Percentiles rank a stretch among this genome's conserved stretches.
These are phyloP conservation scores for Ustilago cynodontis DNA, from an alignment of 1,284 basidiomycete species.

Conservation along the genomic window DNA sequence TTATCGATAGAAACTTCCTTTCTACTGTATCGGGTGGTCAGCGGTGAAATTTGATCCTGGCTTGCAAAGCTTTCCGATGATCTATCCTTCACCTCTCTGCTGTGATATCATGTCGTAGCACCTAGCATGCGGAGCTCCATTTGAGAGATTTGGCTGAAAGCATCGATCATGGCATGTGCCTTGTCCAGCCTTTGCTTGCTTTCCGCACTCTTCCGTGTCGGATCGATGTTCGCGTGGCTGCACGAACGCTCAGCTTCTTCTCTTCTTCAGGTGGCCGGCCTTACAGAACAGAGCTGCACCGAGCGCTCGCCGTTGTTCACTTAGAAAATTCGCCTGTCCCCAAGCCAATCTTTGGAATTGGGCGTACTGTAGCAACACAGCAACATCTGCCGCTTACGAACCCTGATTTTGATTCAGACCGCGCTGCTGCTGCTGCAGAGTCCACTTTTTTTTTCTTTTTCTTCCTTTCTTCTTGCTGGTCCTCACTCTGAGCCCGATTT, in stretches of 20 bases:
- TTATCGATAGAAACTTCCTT: conserved; percentile 29
- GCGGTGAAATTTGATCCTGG: conserved; percentile 13
- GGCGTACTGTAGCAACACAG: background rate
- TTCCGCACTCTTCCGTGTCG: conserved; percentile 19
- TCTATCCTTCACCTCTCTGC: background rate
- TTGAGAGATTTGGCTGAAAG: background rate
- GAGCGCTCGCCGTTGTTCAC: background rate
- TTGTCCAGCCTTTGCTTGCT: too few species aligned
- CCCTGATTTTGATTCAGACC: background rate
- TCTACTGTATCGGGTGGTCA: conserved; percentile 19
- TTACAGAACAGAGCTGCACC: background rate
- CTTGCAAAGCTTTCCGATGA: background rate
- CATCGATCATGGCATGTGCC: background rate
- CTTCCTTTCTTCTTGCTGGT: background rate
- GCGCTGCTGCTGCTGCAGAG: conserved; percentile 1
- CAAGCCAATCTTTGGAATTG: background rate
- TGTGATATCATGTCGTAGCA: too few species aligned
- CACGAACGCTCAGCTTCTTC: background rate
- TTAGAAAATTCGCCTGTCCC: background rate
- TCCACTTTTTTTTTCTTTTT: background rate
- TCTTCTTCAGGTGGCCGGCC: background rate
- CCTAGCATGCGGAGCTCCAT: too few species aligned
- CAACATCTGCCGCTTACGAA: background rate
- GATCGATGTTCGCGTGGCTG: conserved; percentile 14
- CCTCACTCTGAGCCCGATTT: background rate